Conservation (phyloP, 2,329 filamentous ascomycete genomes). For the Neurospora crassa region DNA sequence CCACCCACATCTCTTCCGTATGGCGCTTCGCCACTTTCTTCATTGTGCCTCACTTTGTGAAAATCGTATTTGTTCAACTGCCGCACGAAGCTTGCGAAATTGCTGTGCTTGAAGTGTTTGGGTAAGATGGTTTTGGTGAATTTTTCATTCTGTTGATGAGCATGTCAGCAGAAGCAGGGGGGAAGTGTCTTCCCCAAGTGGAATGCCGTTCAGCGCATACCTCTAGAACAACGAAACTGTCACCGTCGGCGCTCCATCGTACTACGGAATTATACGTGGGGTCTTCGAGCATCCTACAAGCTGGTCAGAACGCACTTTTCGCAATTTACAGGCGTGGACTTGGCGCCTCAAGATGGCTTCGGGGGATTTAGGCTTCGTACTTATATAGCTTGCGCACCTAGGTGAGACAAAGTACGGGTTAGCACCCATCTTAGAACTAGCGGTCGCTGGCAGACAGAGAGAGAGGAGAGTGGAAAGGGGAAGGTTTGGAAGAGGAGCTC, state of each 20-base stretch:
- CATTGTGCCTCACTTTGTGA: constrained; percentile 91
- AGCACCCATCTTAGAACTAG: constrained; percentile 2
- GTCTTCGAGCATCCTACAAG: constrained; percentile 83
- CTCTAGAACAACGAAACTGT: constrained; percentile 96
- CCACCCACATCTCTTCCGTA: constrained; percentile 65
- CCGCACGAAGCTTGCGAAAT: constrained; percentile 93
- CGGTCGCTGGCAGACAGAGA: not conserved
- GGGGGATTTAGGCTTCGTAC: constrained; percentile 42
- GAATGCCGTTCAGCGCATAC: constrained; percentile 39
- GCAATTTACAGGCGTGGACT: constrained; percentile 12
- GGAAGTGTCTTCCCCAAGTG: constrained; percentile 1
- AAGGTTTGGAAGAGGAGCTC: constrained; percentile 37
- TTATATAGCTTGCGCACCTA: constrained; percentile 98
- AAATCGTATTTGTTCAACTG: constrained; percentile 98
- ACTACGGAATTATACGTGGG: constrained; percentile 88
- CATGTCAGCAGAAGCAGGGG: constrained; percentile 3
- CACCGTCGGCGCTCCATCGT: constrained; percentile 87
- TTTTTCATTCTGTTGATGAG: constrained; percentile 69
- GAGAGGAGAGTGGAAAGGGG: not conserved
- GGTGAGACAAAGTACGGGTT: constrained; percentile 5
- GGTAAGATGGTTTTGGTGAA: constrained; percentile 96
- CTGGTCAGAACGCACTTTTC: constrained; percentile 22
- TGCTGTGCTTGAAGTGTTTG: constrained; percentile 98
- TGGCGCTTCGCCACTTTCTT: constrained; percentile 71
- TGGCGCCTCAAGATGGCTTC: constrained; percentile 3